Base-by-base conservation (phyloP, 352 stramenopile species). In the Phytophthora brassicae region DNA sequence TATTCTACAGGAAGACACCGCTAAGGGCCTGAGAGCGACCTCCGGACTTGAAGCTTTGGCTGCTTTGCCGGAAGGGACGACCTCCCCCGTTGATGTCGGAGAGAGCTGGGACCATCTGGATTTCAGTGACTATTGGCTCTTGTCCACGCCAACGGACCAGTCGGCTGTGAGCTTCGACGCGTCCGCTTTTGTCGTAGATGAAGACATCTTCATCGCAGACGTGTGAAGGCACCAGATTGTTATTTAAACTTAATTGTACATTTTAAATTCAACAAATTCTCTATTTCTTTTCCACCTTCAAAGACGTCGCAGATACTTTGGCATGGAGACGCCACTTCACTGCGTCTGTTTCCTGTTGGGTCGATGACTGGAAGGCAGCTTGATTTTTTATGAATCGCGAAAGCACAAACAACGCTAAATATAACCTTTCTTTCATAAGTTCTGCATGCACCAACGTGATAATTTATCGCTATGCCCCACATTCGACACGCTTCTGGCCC, bases 241-340 rank as follows among this genome's bases (percentile, higher is more conserved):
- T 74, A 74, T 74, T 74, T 74, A 74, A 67, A n/a, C n/a, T 65
- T 48, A 51, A 43, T 35, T 64, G 56, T 71, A 64, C 52, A 70
- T 13, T 45, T 45, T 57, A 14, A 66, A 72, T 47, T 59, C 56
- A 56, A 62, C 54, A 39, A 23, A 12, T 35, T 35, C 26, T 31
- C 26, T 9, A 4, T 31, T 31, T 61, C 43, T 12, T 41, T 28
- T 20, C 20, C 41, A 24, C 16, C 22, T 35, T 58, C 20, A n/a
- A 39, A 13, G 33, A 39, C 33, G 33, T 39, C 14, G 33, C 26
- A 31, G 26, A 31, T 31, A 31, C 26, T 31, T 31, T 31, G 26
- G 26, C 26, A 31, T 31, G 26, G 26, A 31, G 26, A 31, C n/a
- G n/a, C n/a, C n/a, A n/a, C n/a, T n/a, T n/a, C n/a, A n/a, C n/a